These are phyloP conservation scores for Colletotrichum zoysiae DNA, from an alignment of 2,329 filamentous ascomycete species.

Conservation along the genomic window DNA sequence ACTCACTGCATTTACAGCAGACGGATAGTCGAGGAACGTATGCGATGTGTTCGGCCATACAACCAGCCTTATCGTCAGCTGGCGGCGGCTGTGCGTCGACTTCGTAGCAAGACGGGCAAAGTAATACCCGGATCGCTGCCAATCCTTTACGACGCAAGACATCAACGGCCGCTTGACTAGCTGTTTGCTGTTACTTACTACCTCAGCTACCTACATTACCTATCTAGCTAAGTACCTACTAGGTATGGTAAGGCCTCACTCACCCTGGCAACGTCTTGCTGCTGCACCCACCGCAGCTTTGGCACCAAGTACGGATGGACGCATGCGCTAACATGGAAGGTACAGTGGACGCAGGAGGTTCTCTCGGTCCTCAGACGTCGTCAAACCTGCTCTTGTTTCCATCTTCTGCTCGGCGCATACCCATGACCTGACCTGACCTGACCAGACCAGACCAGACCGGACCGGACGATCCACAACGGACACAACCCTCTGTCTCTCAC, in stretches of 20 bases:
- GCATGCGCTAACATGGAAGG: slow-evolving; percentile 12
- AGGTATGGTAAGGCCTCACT: not conserved
- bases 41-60: not conserved
- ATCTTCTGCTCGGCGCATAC: slow-evolving; percentile 21
- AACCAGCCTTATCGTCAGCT: not conserved
- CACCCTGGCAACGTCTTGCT: not conserved
- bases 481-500: slow-evolving; percentile 36
- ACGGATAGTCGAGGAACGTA: not conserved
- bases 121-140: not conserved
- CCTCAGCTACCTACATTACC: too few species aligned
- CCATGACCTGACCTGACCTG: slow-evolving; percentile 11
- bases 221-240: too few species aligned
- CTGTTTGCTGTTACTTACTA: not conserved
- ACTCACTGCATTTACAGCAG: not conserved
- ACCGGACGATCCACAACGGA: slow-evolving; percentile 40
- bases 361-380: slow-evolving; percentile 33
- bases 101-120: not conserved
- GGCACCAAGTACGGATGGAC: not conserved
- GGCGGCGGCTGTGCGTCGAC: not conserved
- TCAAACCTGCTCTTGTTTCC: slow-evolving; percentile 34
- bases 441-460: slow-evolving; percentile 7
- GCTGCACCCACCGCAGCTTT: not conserved
- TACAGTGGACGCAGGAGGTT: slow-evolving; percentile 8
- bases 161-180: not conserved
- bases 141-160: not conserved